A percentile compares a stretch with the other conserved stretches of the same genome.
Conservation (phyloP, 2,329 filamentous ascomycete genomes). For the Alternaria gansuensis region DNA sequence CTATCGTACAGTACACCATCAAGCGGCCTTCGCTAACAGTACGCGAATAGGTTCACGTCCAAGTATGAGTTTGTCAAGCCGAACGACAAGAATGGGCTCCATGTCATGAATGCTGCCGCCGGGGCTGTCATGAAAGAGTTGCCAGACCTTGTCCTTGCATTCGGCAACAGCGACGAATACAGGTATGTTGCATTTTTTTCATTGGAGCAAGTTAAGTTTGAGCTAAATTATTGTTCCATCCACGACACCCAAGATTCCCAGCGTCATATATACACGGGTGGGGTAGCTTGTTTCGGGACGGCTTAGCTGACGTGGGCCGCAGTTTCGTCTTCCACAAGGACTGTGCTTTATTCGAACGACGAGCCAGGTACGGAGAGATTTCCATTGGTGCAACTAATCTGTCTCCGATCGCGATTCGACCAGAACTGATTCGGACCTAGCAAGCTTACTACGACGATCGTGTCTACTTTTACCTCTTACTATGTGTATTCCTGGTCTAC, state of each 20-base stretch:
- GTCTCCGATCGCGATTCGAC: neutral
- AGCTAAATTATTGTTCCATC: slow-evolving; percentile 26
- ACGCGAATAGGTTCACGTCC: slow-evolving; percentile 71
- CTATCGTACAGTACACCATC: slow-evolving; percentile 7
- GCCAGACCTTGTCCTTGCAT: slow-evolving; percentile 85
- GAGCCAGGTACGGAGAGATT: slow-evolving; percentile 68
- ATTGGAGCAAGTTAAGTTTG: slow-evolving; percentile 20
- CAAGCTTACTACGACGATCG: slow-evolving; percentile 89
- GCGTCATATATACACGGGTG: slow-evolving; percentile 13
- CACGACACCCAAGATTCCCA: slow-evolving; percentile 4
- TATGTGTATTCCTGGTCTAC: slow-evolving; percentile 83
- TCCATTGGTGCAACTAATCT: slow-evolving; percentile 16
- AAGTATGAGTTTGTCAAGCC: slow-evolving; percentile 90
- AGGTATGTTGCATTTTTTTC: slow-evolving; percentile 61
- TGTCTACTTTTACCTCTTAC: slow-evolving; percentile 91
- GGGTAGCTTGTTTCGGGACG: slow-evolving; percentile 24
- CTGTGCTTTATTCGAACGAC: slow-evolving; percentile 83
- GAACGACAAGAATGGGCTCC: slow-evolving; percentile 84
- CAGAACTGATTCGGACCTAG: slow-evolving; percentile 57
- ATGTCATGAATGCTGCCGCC: slow-evolving; percentile 96
- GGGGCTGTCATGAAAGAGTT: slow-evolving; percentile 82
- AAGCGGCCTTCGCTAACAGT: slow-evolving; percentile 16
- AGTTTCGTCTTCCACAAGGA: slow-evolving; percentile 91
- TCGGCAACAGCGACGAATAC: slow-evolving; percentile 95
- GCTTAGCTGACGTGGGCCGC: slow-evolving; percentile 51